Base-by-base conservation (phyloP, 129 eudicot species). In the Tagetes erecta region DNA sequence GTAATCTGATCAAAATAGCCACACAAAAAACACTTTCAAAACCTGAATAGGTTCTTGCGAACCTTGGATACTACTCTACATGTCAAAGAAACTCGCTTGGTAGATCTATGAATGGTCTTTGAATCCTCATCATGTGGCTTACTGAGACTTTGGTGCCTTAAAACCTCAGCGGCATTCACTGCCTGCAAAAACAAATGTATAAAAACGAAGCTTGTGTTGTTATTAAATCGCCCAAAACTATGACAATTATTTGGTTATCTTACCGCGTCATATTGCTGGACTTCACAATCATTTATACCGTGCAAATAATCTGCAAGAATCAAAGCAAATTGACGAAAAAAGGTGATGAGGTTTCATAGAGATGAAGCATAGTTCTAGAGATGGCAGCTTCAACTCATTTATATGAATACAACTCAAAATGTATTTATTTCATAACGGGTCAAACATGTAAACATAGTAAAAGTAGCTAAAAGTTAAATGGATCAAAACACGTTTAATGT, bases 1-100 rank as follows among this genome's bases (percentile, higher is more conserved):
- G 0, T 44, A 35, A 11, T 60, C 67, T 11, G 2, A 58, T 12
- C 31, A 64, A 71, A 72, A 72, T 8, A 3, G 49, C 68, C 67
- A 71, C 53, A 64, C 34, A 0, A 10, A 30, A 30, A 63, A 38
- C 64, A 37, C 10, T 51, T 70, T 76, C 77, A 89, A 45, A 92
- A 78, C 85, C 82, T 90, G 60, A 90, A 82, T 57, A 90, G 47
- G 57, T 87, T 88, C 59, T 62, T 87, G 72, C 77, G 90, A 76
- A 87, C 95, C 82, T 83, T 93, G 42, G 86, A 76, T 56, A 90
- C 96, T 34, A 86, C 85, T 53, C 98, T 80, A 78, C 98, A 90
- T 0, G 98, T 93, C 87, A 93, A 83, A 9, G 98, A 93, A 74
- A 93, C 83, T 66, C 96, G 83, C 70, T 80, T 86, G 62, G 69